Percentiles rank a stretch among this genome's conserved stretches.
phyloP scores from a whole-genome alignment of 805 yeast species.

The Yarrowia divulgata region DNA sequence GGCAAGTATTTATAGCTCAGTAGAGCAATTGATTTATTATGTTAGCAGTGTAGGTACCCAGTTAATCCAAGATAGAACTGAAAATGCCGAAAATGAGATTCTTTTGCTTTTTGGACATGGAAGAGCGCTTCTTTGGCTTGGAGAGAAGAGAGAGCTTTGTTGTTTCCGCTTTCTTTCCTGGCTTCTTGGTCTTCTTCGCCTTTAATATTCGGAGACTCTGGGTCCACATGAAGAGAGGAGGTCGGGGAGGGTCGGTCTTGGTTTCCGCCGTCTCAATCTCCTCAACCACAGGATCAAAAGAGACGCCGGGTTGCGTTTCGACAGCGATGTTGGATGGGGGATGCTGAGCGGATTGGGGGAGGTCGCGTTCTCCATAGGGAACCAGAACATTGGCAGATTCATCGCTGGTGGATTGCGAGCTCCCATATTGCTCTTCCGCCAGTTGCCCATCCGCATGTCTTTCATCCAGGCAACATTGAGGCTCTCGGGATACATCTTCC shows the following conservation, averaged over 20 bases:
- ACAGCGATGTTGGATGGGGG: too few relatives aligned
- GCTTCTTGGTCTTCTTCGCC: not conserved
- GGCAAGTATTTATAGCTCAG: not conserved
- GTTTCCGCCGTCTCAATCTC: not conserved
- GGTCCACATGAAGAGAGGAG: not conserved
- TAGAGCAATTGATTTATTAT: not conserved
- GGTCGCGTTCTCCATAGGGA: too few relatives aligned
- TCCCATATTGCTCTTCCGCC: too few relatives aligned
- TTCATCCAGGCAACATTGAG: too few relatives aligned
- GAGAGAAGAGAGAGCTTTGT: not conserved
- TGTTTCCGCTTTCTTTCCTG: too few relatives aligned
- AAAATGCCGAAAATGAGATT: not conserved
- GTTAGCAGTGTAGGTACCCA: not conserved
- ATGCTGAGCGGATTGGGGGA: too few relatives aligned
- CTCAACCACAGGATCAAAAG: not conserved
- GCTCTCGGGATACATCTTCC: too few relatives aligned
- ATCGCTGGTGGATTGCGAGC: too few relatives aligned
- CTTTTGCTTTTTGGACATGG: not conserved
- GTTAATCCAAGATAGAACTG: not conserved
- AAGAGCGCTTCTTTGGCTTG: not conserved
- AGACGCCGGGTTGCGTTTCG: not conserved
- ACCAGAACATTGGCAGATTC: too few relatives aligned
- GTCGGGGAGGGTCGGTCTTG: not conserved
- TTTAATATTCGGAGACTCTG: not conserved
- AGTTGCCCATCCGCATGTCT: too few relatives aligned